Conservation (phyloP, 169 alveolate species). For the Eimeria tenella region DNA sequence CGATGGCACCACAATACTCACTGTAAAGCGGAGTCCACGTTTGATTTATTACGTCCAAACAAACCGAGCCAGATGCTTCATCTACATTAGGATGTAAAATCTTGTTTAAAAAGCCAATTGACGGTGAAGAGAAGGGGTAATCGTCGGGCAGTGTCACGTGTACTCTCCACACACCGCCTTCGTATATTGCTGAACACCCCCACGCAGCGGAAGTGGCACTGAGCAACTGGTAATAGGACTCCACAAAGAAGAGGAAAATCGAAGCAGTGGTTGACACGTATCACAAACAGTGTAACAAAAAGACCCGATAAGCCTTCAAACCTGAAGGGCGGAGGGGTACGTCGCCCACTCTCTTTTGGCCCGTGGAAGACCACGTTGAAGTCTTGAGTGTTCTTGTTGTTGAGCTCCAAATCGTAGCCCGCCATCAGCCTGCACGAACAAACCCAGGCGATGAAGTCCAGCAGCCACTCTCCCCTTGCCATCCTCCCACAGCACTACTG, state of each 20-base stretch:
- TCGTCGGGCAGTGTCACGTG: constrained; percentile 97
- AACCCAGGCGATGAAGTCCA: neutral
- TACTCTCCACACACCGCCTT: constrained; percentile 91
- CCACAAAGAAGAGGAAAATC: no score
- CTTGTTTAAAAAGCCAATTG: constrained; percentile 96
- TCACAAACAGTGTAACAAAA: neutral
- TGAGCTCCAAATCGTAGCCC: constrained; percentile 82
- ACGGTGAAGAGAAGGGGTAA: constrained; percentile 98
- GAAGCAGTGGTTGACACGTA: no score
- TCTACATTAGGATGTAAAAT: constrained; percentile 97
- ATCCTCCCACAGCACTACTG: neutral
- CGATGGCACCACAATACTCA: constrained; percentile 70
- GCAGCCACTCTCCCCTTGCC: no score
- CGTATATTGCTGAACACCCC: constrained; percentile 87
- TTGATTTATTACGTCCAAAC: constrained; percentile 97
- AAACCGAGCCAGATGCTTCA: constrained; percentile 97
- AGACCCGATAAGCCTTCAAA: neutral
- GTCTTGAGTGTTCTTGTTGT: constrained; percentile 82
- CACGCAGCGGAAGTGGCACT: no score
- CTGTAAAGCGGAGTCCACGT: constrained; percentile 98
- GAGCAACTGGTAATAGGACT: no score
- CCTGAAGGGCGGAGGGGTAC: neutral
- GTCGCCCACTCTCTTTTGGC: constrained; percentile 78
- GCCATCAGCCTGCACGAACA: constrained; percentile 78
- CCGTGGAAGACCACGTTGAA: constrained; percentile 82